Evolutionary conservation across 2,329 filamentous ascomycete genomes (phyloP).

Genomic region (Alternaria alternata): DNA sequence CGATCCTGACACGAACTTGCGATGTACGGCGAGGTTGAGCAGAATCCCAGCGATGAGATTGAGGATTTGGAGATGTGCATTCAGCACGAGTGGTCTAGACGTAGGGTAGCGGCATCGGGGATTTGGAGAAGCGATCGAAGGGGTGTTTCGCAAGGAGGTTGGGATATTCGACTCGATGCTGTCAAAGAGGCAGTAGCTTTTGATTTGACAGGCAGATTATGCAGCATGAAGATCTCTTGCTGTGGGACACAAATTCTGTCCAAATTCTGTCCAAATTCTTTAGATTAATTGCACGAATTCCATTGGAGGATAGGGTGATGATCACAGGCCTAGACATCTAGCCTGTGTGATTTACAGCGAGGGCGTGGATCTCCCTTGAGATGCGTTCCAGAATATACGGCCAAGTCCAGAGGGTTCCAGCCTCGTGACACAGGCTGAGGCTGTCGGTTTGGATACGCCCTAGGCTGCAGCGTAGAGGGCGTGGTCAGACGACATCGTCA

Average conservation of each 20-base stretch:
- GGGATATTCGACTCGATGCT: background rate
- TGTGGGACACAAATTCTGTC: constrained; percentile 1
- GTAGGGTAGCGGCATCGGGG: constrained; percentile 15
- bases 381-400: background rate
- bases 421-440: background rate
- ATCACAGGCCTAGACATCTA: background rate
- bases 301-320: background rate
- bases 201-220: constrained; percentile 2
- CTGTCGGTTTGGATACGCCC: background rate
- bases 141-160: background rate
- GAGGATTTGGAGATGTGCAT: background rate
- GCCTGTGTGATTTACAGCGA: background rate
- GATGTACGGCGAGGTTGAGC: background rate
- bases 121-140: constrained; percentile 9
- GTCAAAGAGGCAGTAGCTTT: background rate
- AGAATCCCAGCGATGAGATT: background rate
- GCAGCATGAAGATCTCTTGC: constrained; percentile 5
- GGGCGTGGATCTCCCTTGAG: background rate
- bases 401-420: background rate
- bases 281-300: background rate
- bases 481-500: constrained; percentile 16
- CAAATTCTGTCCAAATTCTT: background rate
- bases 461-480: background rate
- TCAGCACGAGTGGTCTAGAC: constrained; percentile 5
- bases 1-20: background rate